A percentile compares a stretch with the other conserved stretches of the same genome.
phyloP scores from a whole-genome alignment of 805 yeast genomes.

The Ogataea thermomethanolica region DNA sequence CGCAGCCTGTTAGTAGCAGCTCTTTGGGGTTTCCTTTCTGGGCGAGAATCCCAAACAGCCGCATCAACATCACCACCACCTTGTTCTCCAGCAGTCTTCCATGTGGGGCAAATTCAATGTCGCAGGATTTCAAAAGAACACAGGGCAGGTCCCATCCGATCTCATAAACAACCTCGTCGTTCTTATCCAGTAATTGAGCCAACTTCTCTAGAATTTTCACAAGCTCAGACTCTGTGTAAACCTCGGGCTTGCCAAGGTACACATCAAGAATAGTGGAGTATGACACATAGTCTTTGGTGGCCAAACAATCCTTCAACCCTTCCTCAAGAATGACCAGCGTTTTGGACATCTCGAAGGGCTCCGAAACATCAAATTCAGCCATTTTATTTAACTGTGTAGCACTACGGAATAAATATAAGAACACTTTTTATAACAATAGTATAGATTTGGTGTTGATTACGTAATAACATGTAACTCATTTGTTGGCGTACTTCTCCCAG shows the following conservation, averaged over 20 bases:
- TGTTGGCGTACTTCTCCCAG: conserved; percentile 55
- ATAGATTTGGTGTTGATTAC: background rate
- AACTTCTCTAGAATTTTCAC: conserved; percentile 45
- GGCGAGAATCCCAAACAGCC: conserved; percentile 61
- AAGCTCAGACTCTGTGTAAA: conserved; percentile 49
- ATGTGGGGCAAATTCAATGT: conserved; percentile 10
- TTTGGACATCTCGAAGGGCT: conserved; percentile 11
- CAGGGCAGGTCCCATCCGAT: conserved; percentile 94
- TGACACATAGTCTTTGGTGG: conserved; percentile 59
- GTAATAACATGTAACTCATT: conserved; percentile 25
- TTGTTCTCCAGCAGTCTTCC: conserved; percentile 14
- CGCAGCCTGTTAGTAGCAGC: conserved; percentile 66
- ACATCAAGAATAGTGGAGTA: conserved; percentile 72
- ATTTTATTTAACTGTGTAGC: background rate
- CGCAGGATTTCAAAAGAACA: conserved; percentile 54
- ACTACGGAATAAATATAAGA: background rate
- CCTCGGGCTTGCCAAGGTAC: conserved; percentile 46
- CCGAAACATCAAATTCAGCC: conserved; percentile 11
- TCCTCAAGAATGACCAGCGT: conserved; percentile 20
- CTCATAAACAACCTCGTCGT: conserved; percentile 53
- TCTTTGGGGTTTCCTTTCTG: conserved; percentile 77
- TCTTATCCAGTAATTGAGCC: conserved; percentile 38
- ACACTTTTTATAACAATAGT: background rate
- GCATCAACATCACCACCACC: conserved; percentile 36
- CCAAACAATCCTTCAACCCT: conserved; percentile 30